Base-by-base conservation (phyloP, 2,329 filamentous ascomycete species). In the Verticillium zaregamsianum region DNA sequence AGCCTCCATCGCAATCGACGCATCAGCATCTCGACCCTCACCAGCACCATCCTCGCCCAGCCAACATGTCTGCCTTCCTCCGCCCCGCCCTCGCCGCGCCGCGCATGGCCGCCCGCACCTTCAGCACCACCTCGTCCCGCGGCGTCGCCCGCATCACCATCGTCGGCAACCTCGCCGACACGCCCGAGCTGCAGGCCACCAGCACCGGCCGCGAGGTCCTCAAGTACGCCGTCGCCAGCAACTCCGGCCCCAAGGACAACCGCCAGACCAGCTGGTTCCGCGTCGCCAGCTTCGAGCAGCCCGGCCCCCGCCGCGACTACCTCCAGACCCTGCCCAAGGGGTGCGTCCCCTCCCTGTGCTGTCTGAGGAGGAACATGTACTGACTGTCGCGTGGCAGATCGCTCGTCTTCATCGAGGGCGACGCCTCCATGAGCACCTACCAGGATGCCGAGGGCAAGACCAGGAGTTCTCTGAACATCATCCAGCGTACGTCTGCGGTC, bases 231-330 rank as follows among this genome's bases (percentile, higher is more conserved):
- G 80, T 99, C 65, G 93, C 86, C 59, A 90, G 87, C 70, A 88
- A 80, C 74, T 75, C 74, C 63, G 92, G 92, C 15, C 77, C 81
- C 64, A 80, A 78, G 66, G 90, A 94, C 17, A 90, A 91, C 76
- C 82, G 86, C 72, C 84, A 87, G 73, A 91, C 90, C 33, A 95
- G 89, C 81, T 98, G 91, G 90, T 98, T 96, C 83, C 84, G 83
- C 62, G 82, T 98, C 61, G 82, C 87, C 37, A 87, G 83, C 78
- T 98, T 98, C 74, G 69, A 79, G 59, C 79, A 80, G 15, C 87
- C 91, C 66, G 91, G 90, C 14, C 76, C 84, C 58, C 81, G 84
- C 73, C 88, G 89, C 71, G 91, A 97, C 65, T 89, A 85, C 71
- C 74, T 97, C 68, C 78, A 91, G 71, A 80, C 77, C 70, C 77